Conservation (phyloP, 2,329 filamentous ascomycete species). For the Colletotrichum tanaceti region DNA sequence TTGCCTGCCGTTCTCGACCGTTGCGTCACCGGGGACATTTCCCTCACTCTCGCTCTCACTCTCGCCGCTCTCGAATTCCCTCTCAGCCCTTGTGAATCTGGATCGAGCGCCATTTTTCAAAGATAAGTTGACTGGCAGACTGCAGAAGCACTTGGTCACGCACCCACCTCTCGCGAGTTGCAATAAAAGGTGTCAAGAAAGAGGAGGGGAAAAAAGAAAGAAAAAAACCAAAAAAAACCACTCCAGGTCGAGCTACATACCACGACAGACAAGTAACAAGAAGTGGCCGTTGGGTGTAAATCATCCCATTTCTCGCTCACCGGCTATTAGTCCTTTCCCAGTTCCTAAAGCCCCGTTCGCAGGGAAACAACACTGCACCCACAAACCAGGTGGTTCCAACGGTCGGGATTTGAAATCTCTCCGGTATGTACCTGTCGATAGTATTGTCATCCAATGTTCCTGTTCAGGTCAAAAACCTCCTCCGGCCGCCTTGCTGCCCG, state of each 20-base stretch:
- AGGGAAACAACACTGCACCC: slow-evolving; percentile 10
- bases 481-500: background rate
- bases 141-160: background rate
- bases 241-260: no score
- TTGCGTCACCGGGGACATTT: slow-evolving; percentile 34
- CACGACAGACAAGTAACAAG: background rate
- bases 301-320: slow-evolving; percentile 27
- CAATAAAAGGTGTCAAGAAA: no score
- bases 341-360: slow-evolving; percentile 14
- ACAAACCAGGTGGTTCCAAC: background rate
- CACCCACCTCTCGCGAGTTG: background rate
- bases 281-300: slow-evolving; percentile 30
- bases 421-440: slow-evolving; percentile 40
- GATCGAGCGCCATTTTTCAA: slow-evolving; percentile 19
- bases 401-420: slow-evolving; percentile 7
- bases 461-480: slow-evolving; percentile 3
- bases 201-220: background rate
- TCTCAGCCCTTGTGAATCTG: background rate
- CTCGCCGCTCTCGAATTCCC: background rate
- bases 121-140: slow-evolving; percentile 11
- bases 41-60: slow-evolving; percentile 1
- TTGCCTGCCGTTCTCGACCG: slow-evolving; percentile 18
- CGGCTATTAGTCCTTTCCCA: slow-evolving; percentile 29
- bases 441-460: slow-evolving; percentile 14
- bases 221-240: background rate